phyloP scores from a whole-genome alignment of 306 rosid species.

The Casuarina cunninghamiana region DNA sequence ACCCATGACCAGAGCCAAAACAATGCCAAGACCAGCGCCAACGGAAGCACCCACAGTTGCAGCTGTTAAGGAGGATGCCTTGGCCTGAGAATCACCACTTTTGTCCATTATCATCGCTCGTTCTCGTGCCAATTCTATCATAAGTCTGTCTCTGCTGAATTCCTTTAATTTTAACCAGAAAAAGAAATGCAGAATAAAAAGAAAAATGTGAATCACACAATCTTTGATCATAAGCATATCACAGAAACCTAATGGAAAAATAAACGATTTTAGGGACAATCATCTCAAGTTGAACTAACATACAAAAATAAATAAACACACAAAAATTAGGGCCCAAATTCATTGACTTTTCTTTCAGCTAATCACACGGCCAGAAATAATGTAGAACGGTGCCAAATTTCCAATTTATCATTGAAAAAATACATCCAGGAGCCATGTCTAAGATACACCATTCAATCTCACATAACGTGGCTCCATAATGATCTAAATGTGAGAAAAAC shows the following conservation, averaged over 20 bases:
- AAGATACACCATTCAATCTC: no score
- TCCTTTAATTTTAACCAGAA: conserved; percentile 47
- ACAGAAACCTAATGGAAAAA: not conserved
- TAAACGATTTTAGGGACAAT: not conserved
- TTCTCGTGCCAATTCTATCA: conserved; percentile 72
- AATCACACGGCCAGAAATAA: no score
- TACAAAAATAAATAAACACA: not conserved
- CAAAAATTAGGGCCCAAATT: no score
- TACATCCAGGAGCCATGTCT: no score
- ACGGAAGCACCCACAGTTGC: conserved; percentile 92
- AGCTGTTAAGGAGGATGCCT: conserved; percentile 59
- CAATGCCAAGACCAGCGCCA: conserved; percentile 92
- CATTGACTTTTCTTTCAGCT: no score
- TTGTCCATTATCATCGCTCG: conserved; percentile 47
- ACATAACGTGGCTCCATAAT: not conserved
- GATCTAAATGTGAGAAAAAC: not conserved
- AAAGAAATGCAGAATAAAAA: not conserved
- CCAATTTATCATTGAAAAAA: no score
- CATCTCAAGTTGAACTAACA: not conserved
- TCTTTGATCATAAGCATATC: not conserved
- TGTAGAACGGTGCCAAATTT: no score
- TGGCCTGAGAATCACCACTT: conserved; percentile 51
- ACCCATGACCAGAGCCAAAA: conserved; percentile 89
- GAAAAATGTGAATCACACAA: not conserved
- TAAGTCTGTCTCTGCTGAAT: conserved; percentile 67